Percentiles rank a stretch among this genome's conserved stretches.
phyloP scores from a whole-genome alignment of 2,329 filamentous ascomycete genomes.

The Chaetomiaceae sp. region DNA sequence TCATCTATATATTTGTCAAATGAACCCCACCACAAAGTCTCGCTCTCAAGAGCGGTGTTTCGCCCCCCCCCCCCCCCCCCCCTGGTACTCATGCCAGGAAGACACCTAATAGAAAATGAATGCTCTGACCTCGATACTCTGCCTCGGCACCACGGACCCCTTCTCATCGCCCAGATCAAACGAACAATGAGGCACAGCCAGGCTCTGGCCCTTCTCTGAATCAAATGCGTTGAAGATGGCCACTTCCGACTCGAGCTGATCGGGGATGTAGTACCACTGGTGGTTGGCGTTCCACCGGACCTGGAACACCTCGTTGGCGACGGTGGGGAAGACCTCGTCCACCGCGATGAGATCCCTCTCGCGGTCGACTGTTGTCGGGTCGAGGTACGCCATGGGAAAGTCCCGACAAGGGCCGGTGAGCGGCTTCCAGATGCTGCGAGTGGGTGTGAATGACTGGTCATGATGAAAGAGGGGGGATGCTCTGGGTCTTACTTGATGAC shows the following conservation, averaged over 20 bases:
- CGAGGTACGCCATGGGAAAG: not conserved
- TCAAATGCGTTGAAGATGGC: slow-evolving; percentile 3
- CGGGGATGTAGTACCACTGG: not conserved
- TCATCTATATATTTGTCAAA: no score
- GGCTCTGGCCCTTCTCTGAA: not conserved
- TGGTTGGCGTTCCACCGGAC: slow-evolving; percentile 1
- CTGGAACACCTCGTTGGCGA: not conserved
- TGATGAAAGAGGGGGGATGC: not conserved
- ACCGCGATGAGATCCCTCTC: slow-evolving; percentile 1
- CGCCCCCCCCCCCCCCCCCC: no score
- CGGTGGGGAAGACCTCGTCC: not conserved
- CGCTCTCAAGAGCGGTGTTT: no score
- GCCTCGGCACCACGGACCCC: not conserved
- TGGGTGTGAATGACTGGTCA: not conserved
- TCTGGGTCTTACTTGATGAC: not conserved
- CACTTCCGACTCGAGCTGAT: not conserved
- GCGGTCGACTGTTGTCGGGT: not conserved
- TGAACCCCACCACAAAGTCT: no score
- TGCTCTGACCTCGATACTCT: not conserved
- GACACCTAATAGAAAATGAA: not conserved
- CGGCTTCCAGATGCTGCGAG: not conserved
- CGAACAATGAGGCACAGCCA: not conserved
- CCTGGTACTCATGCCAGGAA: no score
- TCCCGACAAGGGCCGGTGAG: not conserved
- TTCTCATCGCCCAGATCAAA: not conserved